Base-by-base conservation (phyloP, 768 basidiomycete genomes). In the Hydnomerulius pinastri region DNA sequence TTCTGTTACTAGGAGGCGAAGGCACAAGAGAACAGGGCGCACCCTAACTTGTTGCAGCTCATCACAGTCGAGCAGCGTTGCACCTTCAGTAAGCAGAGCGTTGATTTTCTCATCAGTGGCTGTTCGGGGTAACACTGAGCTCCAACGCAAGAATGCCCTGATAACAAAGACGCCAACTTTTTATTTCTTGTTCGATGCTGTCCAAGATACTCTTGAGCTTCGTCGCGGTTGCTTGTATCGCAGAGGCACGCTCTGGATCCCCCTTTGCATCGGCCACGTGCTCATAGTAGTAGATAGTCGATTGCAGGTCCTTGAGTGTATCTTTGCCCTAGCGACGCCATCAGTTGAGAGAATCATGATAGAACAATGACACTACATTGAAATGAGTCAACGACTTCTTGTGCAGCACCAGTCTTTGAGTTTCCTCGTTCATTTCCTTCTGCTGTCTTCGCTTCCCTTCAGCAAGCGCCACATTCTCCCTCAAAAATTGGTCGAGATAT, bases 401-500 rank as follows among this genome's bases (percentile, higher is more conserved):
- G 55, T 74, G 73, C 47, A 60, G 60, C 20, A 66, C 70, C 27
- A 89, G 63, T 25, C 66, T 69, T 45, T 75, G 70, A 20, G 85
- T 76, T 47, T 85, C 76, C 15, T 70, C 72, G 6, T 71, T 52
- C 46, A 85, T 73, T 23, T 75, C 69, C 11, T 67, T 63, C 57
- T 68, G 71, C 36, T 67, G 53, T 35, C 9, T 51, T 27, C 72
- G 57, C 57, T 73, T 75, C 39, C 61, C 58, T 12, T 66, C 64
- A 11, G 76, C 71, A 23, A 77, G 57, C 7, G 74, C 73, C 4
- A 79, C 56, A 35, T 87, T 89, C 43, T 77, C 74, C 42, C 73
- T 73, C 54, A 91, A 56, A 57, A 90, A 92, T 43, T 83, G 80
- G 61, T 92, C 90, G 39, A 92, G 71, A 62, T 81, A 90, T 40